Conservation (phyloP, 768 basidiomycete species). For the Saitozyma podzolica region DNA sequence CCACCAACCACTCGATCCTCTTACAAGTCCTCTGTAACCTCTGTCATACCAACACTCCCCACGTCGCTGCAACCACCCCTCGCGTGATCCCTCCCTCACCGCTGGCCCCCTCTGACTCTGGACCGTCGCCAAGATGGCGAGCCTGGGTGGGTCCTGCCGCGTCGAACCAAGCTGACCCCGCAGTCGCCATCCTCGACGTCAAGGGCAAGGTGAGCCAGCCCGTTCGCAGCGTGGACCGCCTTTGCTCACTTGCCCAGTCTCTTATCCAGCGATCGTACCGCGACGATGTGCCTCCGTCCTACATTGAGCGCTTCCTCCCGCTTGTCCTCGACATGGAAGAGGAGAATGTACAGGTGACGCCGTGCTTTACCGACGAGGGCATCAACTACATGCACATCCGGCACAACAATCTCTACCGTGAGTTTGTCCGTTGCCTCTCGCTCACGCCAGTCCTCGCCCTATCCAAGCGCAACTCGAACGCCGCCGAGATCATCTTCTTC, state of each 20-base stretch:
- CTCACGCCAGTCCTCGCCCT: constrained; percentile 75
- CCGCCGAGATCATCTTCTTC: constrained; percentile 93
- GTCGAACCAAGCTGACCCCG: no score
- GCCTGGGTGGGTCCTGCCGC: no score
- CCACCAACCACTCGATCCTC: no score
- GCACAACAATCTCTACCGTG: constrained; percentile 95
- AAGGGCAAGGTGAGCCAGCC: constrained; percentile 72
- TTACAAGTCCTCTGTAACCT: no score
- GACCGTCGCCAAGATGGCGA: no score
- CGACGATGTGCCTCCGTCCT: constrained; percentile 86
- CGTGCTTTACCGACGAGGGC: constrained; percentile 92
- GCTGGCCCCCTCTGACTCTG: no score
- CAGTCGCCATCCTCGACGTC: constrained; percentile 90
- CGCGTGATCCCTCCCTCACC: no score
- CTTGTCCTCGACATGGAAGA: constrained; percentile 48
- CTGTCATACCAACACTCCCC: no score
- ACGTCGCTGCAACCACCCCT: no score
- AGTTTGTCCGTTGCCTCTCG: constrained; percentile 49
- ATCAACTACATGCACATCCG: constrained; percentile 99
- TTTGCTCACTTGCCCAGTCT: constrained; percentile 55
- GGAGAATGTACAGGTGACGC: constrained; percentile 92
- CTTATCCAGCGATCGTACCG: constrained; percentile 94
- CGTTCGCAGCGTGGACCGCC: not conserved
- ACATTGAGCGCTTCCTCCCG: constrained; percentile 62
- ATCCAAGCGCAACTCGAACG: constrained; percentile 93